phyloP scores from a whole-genome alignment of 163 green algal genomes.

The Coccomyxa subellipsoidea region DNA sequence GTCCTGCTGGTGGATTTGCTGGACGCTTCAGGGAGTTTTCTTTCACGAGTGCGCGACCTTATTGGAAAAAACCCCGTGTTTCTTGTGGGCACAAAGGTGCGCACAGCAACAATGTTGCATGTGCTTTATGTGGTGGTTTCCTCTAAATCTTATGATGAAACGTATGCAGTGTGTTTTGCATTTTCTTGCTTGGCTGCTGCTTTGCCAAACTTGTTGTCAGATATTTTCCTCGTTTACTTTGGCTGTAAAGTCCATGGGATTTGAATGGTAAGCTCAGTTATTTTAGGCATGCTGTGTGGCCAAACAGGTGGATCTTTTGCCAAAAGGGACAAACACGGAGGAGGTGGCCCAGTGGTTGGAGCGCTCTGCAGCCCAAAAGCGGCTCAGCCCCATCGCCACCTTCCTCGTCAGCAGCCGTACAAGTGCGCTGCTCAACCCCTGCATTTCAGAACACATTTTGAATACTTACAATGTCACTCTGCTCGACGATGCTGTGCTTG shows the following conservation, averaged over 20 bases:
- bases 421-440: not conserved
- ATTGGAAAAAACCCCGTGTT: conserved; percentile 82
- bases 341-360: conserved; percentile 74
- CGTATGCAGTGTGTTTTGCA: not conserved
- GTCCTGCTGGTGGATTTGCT: conserved; percentile 89
- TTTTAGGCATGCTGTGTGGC: not conserved
- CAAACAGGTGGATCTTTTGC: conserved; percentile 82
- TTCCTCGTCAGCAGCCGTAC: conserved; percentile 73
- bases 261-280: not conserved
- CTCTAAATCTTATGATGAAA: not conserved
- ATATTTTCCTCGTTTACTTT: too few species aligned
- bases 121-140: not conserved
- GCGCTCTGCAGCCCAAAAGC: conserved; percentile 53
- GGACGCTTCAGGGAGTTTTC: conserved; percentile 81
- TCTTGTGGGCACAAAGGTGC: conserved; percentile 80
- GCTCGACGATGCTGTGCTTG: not conserved
- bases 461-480: not conserved
- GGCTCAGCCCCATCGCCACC: conserved; percentile 64
- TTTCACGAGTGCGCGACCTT: conserved; percentile 73
- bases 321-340: conserved; percentile 36
- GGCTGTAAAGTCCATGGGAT: not conserved
- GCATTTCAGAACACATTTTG: too few species aligned
- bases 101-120: not conserved
- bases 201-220: too few species aligned
- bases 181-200: too few species aligned